phyloP scores from a whole-genome alignment of 768 basidiomycete genomes.

The Psilocybe cyanescens region DNA sequence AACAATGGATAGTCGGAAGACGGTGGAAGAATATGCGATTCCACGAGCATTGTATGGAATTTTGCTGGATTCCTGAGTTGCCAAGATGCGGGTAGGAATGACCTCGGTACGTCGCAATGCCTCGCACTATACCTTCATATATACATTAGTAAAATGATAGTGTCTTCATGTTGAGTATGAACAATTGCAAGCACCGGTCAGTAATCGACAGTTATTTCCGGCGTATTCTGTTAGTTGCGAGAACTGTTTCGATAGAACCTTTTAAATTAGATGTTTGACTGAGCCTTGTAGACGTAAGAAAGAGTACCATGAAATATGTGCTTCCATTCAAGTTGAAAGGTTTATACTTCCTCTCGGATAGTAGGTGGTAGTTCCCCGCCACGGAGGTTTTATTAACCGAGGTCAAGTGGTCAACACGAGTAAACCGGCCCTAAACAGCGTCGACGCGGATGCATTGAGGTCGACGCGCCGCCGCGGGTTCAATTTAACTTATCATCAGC shows the following conservation, averaged over 20 bases:
- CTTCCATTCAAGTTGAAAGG: neutral
- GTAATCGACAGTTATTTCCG: neutral
- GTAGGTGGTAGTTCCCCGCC: neutral
- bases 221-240: neutral
- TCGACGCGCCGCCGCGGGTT: too few relatives aligned
- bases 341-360: neutral
- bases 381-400: neutral
- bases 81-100: neutral
- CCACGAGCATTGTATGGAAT: constrained; percentile 17
- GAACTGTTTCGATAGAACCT: neutral
- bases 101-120: neutral
- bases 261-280: neutral
- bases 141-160: neutral
- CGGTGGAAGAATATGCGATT: constrained; percentile 34
- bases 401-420: neutral
- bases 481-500: too few relatives aligned
- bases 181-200: neutral
- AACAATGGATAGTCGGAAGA: constrained; percentile 47
- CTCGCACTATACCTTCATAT: neutral
- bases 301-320: neutral
- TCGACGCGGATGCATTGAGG: neutral
- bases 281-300: neutral
- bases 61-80: neutral
- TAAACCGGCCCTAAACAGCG: constrained; percentile 5
- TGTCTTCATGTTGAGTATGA: neutral